A percentile compares a stretch with the other conserved stretches of the same genome.
These are phyloP conservation scores for Conringia planisiliqua DNA, from an alignment of 345 rosid species.

Conservation along the genomic window DNA sequence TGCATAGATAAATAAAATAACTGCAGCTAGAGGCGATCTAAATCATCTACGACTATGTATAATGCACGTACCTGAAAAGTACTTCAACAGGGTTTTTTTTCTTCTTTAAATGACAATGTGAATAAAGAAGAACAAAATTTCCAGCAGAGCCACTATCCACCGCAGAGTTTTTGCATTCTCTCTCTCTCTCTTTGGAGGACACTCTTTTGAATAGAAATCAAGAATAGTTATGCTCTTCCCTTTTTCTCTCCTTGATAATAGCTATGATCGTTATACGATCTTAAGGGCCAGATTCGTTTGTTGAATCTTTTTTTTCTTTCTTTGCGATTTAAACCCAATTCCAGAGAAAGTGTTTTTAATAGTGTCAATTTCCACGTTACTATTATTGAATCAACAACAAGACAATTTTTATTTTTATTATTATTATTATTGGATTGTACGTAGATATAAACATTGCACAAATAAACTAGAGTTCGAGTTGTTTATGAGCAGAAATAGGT, in stretches of 20 bases:
- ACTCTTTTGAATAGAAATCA: background rate
- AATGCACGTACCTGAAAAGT: background rate
- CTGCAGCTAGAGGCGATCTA: background rate
- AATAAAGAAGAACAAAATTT: background rate
- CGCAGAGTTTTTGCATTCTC: background rate
- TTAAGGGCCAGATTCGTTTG: background rate
- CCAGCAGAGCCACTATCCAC: background rate
- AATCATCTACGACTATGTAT: background rate
- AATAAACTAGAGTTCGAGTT: background rate
- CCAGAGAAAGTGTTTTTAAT: background rate
- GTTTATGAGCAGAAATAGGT: background rate
- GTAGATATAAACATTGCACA: background rate
- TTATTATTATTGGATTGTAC: background rate
- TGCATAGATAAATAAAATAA: background rate
- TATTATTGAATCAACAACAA: background rate
- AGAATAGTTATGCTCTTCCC: background rate
- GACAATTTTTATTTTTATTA: background rate
- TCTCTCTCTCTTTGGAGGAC: background rate
- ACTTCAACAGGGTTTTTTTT: background rate
- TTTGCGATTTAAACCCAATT: background rate
- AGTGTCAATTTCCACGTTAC: background rate
- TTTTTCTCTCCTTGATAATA: conserved; percentile 18
- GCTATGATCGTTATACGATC: background rate
- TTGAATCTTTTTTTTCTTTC: background rate
- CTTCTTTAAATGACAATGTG: background rate